Conservation (phyloP, 2,329 filamentous ascomycete genomes). For the Thielaviopsis ethacetica region DNA sequence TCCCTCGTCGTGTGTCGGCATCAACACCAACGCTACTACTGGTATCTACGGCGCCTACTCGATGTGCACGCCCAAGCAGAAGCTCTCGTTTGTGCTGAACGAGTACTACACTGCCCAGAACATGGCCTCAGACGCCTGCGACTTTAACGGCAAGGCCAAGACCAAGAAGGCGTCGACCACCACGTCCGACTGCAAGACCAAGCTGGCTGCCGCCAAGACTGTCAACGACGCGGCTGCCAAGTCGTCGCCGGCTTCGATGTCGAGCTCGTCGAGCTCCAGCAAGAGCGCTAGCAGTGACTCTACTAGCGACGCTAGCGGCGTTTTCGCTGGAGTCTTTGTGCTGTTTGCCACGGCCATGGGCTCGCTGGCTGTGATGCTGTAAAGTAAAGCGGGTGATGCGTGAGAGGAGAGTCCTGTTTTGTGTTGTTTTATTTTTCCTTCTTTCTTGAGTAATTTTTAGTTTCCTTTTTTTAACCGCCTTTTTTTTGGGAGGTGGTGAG, state of each 20-base stretch:
- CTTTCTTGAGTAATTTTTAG: background rate
- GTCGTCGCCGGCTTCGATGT: slow-evolving; percentile 6
- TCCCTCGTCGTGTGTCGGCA: slow-evolving; percentile 45
- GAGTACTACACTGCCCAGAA: slow-evolving; percentile 49
- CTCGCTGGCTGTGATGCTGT: slow-evolving; percentile 7
- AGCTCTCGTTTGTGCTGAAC: slow-evolving; percentile 61
- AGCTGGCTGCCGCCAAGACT: slow-evolving; percentile 47
- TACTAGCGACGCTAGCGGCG: slow-evolving; percentile 2
- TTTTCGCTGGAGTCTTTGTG: slow-evolving; percentile 4
- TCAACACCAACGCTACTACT: slow-evolving; percentile 47
- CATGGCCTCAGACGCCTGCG: slow-evolving; percentile 42
- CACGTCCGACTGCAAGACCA: slow-evolving; percentile 36
- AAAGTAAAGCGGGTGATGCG: no score
- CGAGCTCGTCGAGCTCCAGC: slow-evolving; percentile 2
- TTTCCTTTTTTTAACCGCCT: background rate
- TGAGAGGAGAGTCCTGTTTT: no score
- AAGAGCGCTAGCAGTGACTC: slow-evolving; percentile 1
- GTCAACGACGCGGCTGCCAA: slow-evolving; percentile 30
- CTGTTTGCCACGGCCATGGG: slow-evolving; percentile 1
- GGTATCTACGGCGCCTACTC: slow-evolving; percentile 62
- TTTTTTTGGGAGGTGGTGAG: background rate
- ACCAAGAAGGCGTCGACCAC: slow-evolving; percentile 31
- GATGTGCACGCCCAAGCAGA: slow-evolving; percentile 55
- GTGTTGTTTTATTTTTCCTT: background rate
- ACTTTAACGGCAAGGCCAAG: slow-evolving; percentile 52